Conservation (phyloP, 169 alveolate species). For the Plasmodium relictum region DNA sequence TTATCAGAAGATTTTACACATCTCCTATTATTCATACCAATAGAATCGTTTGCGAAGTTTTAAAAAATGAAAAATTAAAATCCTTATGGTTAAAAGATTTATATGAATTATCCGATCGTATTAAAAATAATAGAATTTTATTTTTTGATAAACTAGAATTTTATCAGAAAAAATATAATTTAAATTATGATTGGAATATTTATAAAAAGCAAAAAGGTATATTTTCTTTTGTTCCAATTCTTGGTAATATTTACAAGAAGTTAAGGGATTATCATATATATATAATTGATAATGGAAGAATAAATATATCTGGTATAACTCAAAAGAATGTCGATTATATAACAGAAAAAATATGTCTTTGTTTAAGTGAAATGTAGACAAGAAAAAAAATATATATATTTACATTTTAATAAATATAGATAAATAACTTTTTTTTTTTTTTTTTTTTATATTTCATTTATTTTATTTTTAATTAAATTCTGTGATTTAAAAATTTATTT, state of each 20-base stretch:
- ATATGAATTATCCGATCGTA: conserved; percentile 23
- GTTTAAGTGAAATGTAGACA: background rate
- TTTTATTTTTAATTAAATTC: no score
- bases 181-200: conserved; percentile 59
- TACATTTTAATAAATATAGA: no score
- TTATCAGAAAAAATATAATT: conserved; percentile 59
- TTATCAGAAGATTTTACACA: conserved; percentile 20
- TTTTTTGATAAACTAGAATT: conserved; percentile 55
- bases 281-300: conserved; percentile 56
- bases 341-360: conserved; percentile 46
- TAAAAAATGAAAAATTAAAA: conserved; percentile 61
- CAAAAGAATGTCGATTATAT: conserved; percentile 38
- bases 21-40: conserved; percentile 70
- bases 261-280: conserved; percentile 55
- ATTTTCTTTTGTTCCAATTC: conserved; percentile 67
- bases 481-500: no score
- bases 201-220: conserved; percentile 71
- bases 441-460: no score
- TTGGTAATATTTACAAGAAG: conserved; percentile 13
- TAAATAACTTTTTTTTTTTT: no score
- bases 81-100: conserved; percentile 49
- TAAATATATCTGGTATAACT: conserved; percentile 64
- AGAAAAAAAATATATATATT: no score
- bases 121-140: conserved; percentile 38
- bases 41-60: conserved; percentile 56